Evolutionary conservation across 805 yeast species (phyloP).

Genomic region (Candida piceae): DNA sequence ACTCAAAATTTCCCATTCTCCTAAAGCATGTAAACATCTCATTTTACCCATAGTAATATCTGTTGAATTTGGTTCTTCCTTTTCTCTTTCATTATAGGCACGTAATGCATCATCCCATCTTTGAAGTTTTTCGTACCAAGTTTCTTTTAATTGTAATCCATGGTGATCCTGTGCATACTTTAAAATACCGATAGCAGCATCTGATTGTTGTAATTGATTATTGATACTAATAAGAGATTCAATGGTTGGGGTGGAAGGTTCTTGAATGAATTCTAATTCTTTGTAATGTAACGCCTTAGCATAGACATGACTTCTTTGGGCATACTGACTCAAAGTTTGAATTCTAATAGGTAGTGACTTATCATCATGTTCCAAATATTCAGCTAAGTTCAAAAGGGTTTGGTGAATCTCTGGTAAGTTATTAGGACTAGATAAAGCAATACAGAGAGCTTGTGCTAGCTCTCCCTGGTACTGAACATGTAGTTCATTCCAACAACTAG

Average conservation of each 20-base stretch:
- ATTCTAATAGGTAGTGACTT: slow-evolving; percentile 88
- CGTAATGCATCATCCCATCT: slow-evolving; percentile 97
- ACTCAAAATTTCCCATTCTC: slow-evolving; percentile 94
- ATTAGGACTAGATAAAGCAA: slow-evolving; percentile 83
- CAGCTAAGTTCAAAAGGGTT: slow-evolving; percentile 82
- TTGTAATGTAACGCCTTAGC: slow-evolving; percentile 96
- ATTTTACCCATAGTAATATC: slow-evolving; percentile 96
- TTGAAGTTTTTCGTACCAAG: slow-evolving; percentile 96
- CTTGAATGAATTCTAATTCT: slow-evolving; percentile 90
- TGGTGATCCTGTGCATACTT: slow-evolving; percentile 92
- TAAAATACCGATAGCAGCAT: slow-evolving; percentile 95
- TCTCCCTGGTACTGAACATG: slow-evolving; percentile 88
- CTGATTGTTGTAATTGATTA: slow-evolving; percentile 92
- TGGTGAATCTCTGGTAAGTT: slow-evolving; percentile 96
- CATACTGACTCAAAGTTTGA: slow-evolving; percentile 86
- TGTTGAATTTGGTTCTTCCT: slow-evolving; percentile 59
- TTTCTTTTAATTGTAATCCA: slow-evolving; percentile 85
- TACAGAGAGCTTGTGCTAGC: slow-evolving; percentile 75
- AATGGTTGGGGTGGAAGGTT: slow-evolving; percentile 85
- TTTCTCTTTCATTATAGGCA: slow-evolving; percentile 80
- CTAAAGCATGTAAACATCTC: slow-evolving; percentile 97
- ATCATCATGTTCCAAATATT: slow-evolving; percentile 96
- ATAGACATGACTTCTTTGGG: slow-evolving; percentile 93
- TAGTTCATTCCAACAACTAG: slow-evolving; percentile 91
- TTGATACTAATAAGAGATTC: slow-evolving; percentile 90